Evolutionary conservation across 1,139 yeast genomes (phyloP), one percentile per base, ranked within the genome.

Genomic region (Magnusiomyces tetraspermus): DNA sequence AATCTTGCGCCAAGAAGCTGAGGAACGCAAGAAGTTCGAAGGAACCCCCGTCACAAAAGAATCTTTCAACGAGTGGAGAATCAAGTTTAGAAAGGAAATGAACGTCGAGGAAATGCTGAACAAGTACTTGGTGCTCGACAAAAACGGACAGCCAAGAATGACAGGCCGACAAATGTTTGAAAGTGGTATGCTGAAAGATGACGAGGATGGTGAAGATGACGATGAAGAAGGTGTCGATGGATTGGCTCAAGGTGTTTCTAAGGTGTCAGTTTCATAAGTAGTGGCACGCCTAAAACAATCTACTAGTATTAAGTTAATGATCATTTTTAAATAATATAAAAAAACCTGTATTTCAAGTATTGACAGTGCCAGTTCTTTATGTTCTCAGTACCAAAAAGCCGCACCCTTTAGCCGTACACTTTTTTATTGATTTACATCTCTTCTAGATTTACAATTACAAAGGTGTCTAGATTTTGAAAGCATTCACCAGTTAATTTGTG

Each of bases 111-210:
- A 75, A 51, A 15, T 41, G 30, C 26, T 45, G 22, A 45, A 31
- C 15, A 72, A 71, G 51, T 73, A 79, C 57, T 76, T 81, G 59
- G 69, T 70, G 41, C 67, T 66, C n/a, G 79, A 83, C 65, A 92
- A 85, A 63, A 76, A 74, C 51, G 94, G 92, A 13, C 56, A 54
- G 37, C 46, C 53, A 10, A 85, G 83, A 67, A 70, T 88, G 63
- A 83, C 95, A 0, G 98, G 98, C 21, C 77, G 80, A 61, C 92
- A 89, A 68, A 85, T 92, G 56, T 92, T 90, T 65, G 97, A 89
- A 64, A 78, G 77, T 64, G 97, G 97, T 49, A 76, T 89, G 62
- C 94, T 85, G 45, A 82, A 80, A 55, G 80, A 76, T 31, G 86
- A 79, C 48, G 78, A 70, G 46, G 72, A 66, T 21, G 79, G 67